Evolutionary conservation across 208 protist genomes (phyloP).

Genomic region (Acanthamoeba lenticulata): DNA sequence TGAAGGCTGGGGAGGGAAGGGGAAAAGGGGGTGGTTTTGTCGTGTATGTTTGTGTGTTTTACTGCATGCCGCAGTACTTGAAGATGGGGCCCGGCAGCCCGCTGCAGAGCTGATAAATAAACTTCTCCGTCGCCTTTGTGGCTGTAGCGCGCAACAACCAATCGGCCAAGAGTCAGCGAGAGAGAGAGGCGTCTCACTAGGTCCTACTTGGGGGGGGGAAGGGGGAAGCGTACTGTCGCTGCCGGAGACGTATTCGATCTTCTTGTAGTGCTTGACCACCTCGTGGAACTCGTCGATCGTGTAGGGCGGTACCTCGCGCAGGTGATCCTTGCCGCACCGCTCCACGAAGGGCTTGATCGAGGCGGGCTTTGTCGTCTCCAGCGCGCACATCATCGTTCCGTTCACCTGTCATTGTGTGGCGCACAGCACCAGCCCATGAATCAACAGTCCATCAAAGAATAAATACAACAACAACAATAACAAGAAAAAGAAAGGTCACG

Average conservation of each 20-base stretch:
- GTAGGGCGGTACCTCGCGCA: not conserved
- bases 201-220: not conserved
- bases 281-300: constrained; percentile 21
- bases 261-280: constrained; percentile 16
- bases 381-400: constrained; percentile 47
- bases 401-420: constrained; percentile 39
- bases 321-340: not conserved
- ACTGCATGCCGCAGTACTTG: constrained; percentile 45
- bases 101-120: constrained; percentile 32
- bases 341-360: not conserved
- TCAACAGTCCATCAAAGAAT: not conserved
- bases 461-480: not conserved
- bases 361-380: not conserved
- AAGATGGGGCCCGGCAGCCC: constrained; percentile 6
- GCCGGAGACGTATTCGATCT: not conserved
- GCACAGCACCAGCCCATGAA: not conserved
- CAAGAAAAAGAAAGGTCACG: not conserved
- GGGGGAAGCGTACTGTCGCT: not conserved
- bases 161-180: not conserved
- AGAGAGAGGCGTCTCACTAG: too few relatives aligned
- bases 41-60: not conserved
- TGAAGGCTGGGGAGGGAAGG: too few relatives aligned
- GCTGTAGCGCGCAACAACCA: not conserved
- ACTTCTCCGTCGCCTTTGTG: constrained; percentile 44
- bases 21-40: not conserved